Conservation (phyloP, 805 yeast genomes). For the Lipomyces chichibuensis region DNA sequence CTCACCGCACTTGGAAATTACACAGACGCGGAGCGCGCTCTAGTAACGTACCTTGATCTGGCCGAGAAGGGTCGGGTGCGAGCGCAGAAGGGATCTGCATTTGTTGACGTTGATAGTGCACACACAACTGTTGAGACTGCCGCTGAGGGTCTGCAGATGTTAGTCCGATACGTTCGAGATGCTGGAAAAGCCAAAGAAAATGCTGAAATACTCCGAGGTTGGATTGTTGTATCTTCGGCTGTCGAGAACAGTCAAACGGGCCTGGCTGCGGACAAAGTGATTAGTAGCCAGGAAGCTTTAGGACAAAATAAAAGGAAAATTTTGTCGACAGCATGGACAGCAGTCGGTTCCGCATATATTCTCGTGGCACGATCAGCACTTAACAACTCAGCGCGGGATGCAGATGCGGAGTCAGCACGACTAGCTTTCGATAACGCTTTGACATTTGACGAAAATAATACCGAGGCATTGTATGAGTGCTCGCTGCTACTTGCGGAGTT, state of each 20-base stretch:
- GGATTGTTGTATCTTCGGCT: conserved; percentile 19
- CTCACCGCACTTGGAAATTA: conserved; percentile 26
- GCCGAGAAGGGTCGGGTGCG: conserved; percentile 30
- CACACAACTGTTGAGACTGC: conserved; percentile 19
- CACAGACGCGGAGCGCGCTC: conserved; percentile 30
- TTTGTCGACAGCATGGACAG: conserved; percentile 28
- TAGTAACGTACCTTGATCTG: conserved; percentile 26
- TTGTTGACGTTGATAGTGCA: conserved; percentile 27
- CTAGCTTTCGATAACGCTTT: conserved; percentile 25
- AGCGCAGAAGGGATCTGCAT: conserved; percentile 27
- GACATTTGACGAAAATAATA: neutral
- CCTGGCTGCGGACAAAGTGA: neutral
- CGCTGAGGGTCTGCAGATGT: conserved; percentile 28
- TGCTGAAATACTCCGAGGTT: conserved; percentile 24
- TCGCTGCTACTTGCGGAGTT: conserved; percentile 24
- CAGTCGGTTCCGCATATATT: conserved; percentile 28
- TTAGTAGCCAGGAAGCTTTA: neutral
- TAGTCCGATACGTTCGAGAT: conserved; percentile 24
- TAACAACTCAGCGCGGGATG: conserved; percentile 8
- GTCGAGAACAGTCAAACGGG: neutral
- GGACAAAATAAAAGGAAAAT: neutral
- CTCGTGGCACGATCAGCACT: conserved; percentile 23
- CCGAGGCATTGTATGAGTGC: conserved; percentile 21
- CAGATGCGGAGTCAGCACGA: conserved; percentile 11
- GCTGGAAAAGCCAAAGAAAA: conserved; percentile 12